These are phyloP conservation scores for Fusarium sororula DNA, from an alignment of 2,329 filamentous ascomycete genomes.

Conservation along the genomic window DNA sequence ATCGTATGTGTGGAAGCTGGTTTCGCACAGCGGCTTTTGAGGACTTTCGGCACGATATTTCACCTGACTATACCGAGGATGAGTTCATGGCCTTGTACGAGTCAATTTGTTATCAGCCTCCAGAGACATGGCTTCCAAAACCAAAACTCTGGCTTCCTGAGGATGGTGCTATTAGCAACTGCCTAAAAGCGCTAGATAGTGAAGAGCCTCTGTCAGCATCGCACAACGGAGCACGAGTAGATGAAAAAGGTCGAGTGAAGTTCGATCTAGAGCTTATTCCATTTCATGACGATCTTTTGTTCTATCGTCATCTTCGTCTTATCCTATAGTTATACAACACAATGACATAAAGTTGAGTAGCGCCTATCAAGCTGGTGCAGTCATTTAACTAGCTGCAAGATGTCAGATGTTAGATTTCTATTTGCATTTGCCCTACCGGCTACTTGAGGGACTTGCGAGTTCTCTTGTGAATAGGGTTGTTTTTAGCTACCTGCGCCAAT, in stretches of 20 bases:
- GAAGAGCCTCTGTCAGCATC: not conserved
- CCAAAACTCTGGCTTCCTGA: not conserved
- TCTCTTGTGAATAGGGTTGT: too few species aligned
- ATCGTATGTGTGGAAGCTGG: not conserved
- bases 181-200: accelerated
- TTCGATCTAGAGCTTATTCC: not conserved
- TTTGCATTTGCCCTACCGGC: too few species aligned
- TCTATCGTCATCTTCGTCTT: accelerated
- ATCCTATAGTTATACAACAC: accelerated
- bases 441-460: too few species aligned
- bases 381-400: too few species aligned
- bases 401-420: too few species aligned
- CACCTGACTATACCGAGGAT: not conserved
- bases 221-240: not conserved
- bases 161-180: accelerated
- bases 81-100: not conserved
- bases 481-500: too few species aligned
- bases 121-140: not conserved
- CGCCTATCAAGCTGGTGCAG: too few species aligned
- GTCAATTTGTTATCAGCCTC: not conserved
- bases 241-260: not conserved
- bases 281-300: accelerated
- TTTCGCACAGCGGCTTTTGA: accelerated
- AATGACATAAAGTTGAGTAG: not conserved
- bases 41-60: accelerated